Base-by-base conservation (phyloP, 2,329 filamentous ascomycete genomes). In the Fusarium citri region DNA sequence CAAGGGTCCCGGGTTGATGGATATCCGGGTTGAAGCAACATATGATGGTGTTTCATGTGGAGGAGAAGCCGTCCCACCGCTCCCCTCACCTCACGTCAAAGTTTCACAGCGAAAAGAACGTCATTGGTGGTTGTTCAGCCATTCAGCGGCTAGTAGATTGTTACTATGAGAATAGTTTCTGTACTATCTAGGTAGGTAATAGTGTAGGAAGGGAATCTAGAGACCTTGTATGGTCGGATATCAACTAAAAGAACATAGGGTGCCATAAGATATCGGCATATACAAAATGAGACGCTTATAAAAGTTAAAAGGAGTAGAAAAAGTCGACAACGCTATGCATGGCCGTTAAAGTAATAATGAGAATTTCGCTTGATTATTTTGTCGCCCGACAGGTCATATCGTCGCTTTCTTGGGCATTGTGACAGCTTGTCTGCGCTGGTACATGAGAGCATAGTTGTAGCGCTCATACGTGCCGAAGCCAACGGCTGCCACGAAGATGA, bases 381-480 rank as follows among this genome's bases (percentile, higher is more conserved):
- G 50, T 46, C 28, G 42, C 42, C 46, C 42, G 34, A 25, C 30
- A 34, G 46, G 30, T 58, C 59, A 55, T 64, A 65, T 64, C 10
- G 41, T 62, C 34, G 42, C 50, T 43, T 74, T 69, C 70, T 68
- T 66, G 8, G 71, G 63, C 26, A 69, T 30, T 15, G 64, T 26
- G 30, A 71, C 40, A 31, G 59, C 67, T 47, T 73, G 63, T 37
- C 76, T 73, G 69, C 85, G 82, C 74, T 84, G 81, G 79, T 90
- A 92, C 71, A 87, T 84, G 50, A 91, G 88, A 40, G 89, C 84
- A 80, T 91, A 92, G 76, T 86, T 84, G 60, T 91, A 88, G 57
- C 91, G 85, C 76, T 90, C 86, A 62, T 88, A 85, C 7, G 91
- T 93, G 59, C 92, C 92, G 59, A 86, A 85, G 5, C 86, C 90